These are phyloP conservation scores for Pneumocystis wakefieldiae DNA, from an alignment of 1,139 yeast genomes.

Conservation along the genomic window DNA sequence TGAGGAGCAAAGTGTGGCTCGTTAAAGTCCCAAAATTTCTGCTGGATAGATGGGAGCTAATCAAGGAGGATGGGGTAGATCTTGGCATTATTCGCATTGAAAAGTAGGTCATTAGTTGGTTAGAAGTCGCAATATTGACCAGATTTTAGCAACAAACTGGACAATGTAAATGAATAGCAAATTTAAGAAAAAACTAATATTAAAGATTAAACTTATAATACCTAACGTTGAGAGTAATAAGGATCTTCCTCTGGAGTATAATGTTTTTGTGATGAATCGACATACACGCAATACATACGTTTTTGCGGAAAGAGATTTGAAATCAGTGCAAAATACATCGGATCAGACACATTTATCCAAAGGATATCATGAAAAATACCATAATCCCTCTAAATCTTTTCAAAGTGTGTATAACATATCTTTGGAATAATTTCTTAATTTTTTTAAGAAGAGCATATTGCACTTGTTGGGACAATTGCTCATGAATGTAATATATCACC, in stretches of 20 bases:
- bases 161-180: background rate
- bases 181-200: background rate
- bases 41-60: constrained; percentile 66
- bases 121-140: constrained; percentile 18
- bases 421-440: constrained; percentile 2
- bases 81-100: constrained; percentile 64
- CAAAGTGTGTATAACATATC: constrained; percentile 1
- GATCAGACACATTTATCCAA: background rate
- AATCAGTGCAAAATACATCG: constrained; percentile 37
- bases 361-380: background rate
- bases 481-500: constrained; percentile 35
- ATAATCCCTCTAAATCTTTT: constrained; percentile 8
- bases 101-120: background rate
- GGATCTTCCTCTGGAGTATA: constrained; percentile 71
- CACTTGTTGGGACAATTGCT: constrained; percentile 70
- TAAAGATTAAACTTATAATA: constrained; percentile 24
- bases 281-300: constrained; percentile 69
- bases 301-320: constrained; percentile 77
- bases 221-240: constrained; percentile 29
- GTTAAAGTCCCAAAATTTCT: constrained; percentile 79
- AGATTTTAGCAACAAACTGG: constrained; percentile 1
- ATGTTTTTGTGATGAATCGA: constrained; percentile 59
- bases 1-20: constrained; percentile 59
- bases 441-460: constrained; percentile 41
- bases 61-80: constrained; percentile 48